Evolutionary conservation across 257 asterid genomes (phyloP), one percentile per base, ranked within the genome.

Genomic region (Cordia subcordata): DNA sequence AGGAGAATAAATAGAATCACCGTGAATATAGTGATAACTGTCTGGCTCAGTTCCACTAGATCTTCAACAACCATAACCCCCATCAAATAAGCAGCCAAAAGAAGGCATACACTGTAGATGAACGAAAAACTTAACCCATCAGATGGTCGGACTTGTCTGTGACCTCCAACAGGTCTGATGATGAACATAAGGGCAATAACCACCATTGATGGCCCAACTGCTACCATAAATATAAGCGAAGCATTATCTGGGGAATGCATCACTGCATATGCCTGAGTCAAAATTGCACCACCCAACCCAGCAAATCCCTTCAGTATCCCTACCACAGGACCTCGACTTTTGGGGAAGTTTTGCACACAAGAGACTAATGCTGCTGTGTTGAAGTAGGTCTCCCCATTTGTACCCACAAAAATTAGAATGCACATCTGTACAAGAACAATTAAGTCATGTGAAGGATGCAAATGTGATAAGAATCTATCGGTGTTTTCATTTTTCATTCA

Each of bases 51-150:
- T 44, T 71, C 72, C 27, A 82, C 32, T n/a, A 82, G 67, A 67
- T 82, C 88, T 62, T 82, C 72, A 40, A 76, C 83, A 51, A 82
- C 75, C 88, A 82, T 82, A 57, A 82, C 83, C 0, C 83, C 85
- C 85, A 82, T 79, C 69, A 82, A 50, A 63, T 82, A 82, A 44
- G 85, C 75, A 58, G 88, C 88, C 47, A 82, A 55, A 55, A 82
- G 22, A 10, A 82, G 72, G 50, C 88, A 82, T 47, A 74, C 42
- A 54, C 77, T 51, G 13, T 82, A 82, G 49, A 82, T 67, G 42
- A 76, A 65, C 5, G 83, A 62, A 77, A 79, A 79, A 60, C 79
- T 76, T 33, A 69, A 58, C 4, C 75, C 80, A 61, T 82, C 88
- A 0, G 85, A 60, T 14, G 75, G 42, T 51, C 88, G 74, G 46